Evolutionary conservation across 495 filamentous ascomycete species (phyloP), one percentile per base, ranked within the genome.

Genomic region (Aspergillus mulundensis): DNA sequence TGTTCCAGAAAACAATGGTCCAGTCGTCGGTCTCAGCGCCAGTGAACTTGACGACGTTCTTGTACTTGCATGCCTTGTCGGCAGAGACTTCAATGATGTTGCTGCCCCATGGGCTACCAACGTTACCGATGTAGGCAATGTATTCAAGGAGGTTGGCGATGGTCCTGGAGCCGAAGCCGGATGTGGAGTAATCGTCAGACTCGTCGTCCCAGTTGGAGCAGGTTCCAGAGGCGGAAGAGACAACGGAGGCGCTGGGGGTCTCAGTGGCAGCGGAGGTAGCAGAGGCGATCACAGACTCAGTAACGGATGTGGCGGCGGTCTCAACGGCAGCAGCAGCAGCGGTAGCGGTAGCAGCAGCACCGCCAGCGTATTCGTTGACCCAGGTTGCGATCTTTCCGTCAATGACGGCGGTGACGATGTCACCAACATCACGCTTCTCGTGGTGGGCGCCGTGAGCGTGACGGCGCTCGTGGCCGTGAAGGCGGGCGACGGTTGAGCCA

Each of bases 341-440:
- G 34, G 51, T 59, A 41, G 64, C 14, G 57, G 58, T 41, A 32
- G 62, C n/a, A 20, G 61, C 36, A 16, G 51, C 57, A 43, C 41
- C 38, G 21, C 78, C 81, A 52, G 70, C 77, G 61, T 77, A 89
- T 51, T 81, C 67, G 74, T 90, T 90, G 59, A 73, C 69, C 85
- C 85, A 90, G 14, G 80, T 79, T 32, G 77, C 76, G 44, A 81
- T 66, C 45, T 81, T 62, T 55, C 86, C 86, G 56, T 87, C 72
- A 56, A 90, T 88, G 41, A 77, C 81, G 45, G 83, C 84, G 25
- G 72, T 74, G 32, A 89, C 84, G 48, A 68, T 53, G 43, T 74
- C 70, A 50, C 75, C 74, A 11, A 77, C 68, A 41, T 28, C 71
- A 54, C 78, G 76, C 68, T 78, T 68, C 46, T 72, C 65, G 28